phyloP scores from a whole-genome alignment of 306 rosid species.

The Cercis canadensis region DNA sequence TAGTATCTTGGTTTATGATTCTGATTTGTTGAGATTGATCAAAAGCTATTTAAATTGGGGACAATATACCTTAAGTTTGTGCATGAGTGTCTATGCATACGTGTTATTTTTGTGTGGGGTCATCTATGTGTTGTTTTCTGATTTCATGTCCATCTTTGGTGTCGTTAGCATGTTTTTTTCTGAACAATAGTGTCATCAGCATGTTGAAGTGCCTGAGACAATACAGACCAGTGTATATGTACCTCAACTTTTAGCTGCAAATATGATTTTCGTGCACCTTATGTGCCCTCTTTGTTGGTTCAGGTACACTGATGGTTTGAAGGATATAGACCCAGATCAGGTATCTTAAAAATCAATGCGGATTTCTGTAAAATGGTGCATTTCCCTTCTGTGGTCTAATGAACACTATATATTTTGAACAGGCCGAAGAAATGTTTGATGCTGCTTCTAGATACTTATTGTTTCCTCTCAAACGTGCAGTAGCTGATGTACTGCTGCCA shows the following conservation, averaged over 20 bases:
- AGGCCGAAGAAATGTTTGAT: slow-evolving; percentile 94
- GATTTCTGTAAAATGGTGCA: slow-evolving; percentile 21
- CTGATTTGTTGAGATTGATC: slow-evolving; percentile 16
- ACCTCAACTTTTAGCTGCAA: slow-evolving; percentile 25
- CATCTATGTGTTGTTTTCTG: slow-evolving; percentile 14
- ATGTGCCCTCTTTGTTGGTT: slow-evolving; percentile 44
- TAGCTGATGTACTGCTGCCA: slow-evolving; percentile 82
- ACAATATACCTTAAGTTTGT: background rate
- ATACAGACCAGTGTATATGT: slow-evolving; percentile 3
- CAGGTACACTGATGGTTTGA: slow-evolving; percentile 93
- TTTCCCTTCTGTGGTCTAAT: slow-evolving; percentile 36
- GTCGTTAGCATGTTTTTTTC: slow-evolving; percentile 14
- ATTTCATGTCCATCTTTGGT: background rate
- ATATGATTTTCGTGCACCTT: slow-evolving; percentile 27
- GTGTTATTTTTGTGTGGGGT: background rate
- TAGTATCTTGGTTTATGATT: background rate
- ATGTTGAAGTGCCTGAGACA: slow-evolving; percentile 30
- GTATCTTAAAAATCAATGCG: slow-evolving; percentile 46
- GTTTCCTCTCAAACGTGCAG: slow-evolving; percentile 94
- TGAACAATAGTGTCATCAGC: background rate
- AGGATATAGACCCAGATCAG: slow-evolving; percentile 85
- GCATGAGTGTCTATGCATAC: slow-evolving; percentile 1
- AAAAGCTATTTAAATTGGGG: slow-evolving; percentile 22
- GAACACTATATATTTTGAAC: slow-evolving; percentile 29
- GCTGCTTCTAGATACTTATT: slow-evolving; percentile 89